Percentiles rank a stretch among this genome's conserved stretches.
phyloP scores from a whole-genome alignment of 495 filamentous ascomycete genomes.

The Hyaloscypha bicolor region DNA sequence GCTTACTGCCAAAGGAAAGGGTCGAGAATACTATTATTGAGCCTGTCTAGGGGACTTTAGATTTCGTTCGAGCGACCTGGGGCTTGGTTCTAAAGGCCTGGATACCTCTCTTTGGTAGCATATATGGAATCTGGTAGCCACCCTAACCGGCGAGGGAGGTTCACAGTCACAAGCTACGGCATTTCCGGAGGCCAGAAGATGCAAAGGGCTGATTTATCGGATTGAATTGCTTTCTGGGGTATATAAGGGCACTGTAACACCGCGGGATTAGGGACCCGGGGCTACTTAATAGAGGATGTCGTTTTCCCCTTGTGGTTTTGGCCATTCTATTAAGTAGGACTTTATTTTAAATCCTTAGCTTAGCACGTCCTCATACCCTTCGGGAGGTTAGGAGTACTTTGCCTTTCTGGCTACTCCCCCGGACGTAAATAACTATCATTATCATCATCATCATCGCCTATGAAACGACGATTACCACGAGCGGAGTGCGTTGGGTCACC shows the following conservation, averaged over 20 bases:
- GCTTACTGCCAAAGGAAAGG: background rate
- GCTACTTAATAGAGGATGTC: slow-evolving; percentile 10
- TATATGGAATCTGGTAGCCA: no score
- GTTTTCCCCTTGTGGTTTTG: slow-evolving; percentile 21
- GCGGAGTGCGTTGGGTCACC: no score
- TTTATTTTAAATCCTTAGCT: slow-evolving; percentile 14
- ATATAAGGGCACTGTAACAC: slow-evolving; percentile 3
- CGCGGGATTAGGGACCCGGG: background rate
- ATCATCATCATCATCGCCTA: no score
- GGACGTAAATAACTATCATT: slow-evolving; percentile 3
- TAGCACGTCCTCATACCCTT: slow-evolving; percentile 15
- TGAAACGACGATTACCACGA: background rate
- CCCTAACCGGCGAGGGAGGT: background rate
- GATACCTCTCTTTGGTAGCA: no score
- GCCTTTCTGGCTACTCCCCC: background rate
- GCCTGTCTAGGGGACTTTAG: background rate
- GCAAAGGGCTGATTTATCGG: background rate
- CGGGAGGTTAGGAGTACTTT: no score
- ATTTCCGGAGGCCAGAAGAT: background rate
- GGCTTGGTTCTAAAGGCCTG: background rate
- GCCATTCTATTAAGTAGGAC: slow-evolving; percentile 11
- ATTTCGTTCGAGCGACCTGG: background rate
- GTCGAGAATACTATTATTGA: no score
- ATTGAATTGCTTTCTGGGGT: slow-evolving; percentile 19
- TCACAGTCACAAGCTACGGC: background rate